A percentile compares a stretch with the other conserved stretches of the same genome.
These are phyloP conservation scores for Thinopyrum elongatum DNA, from an alignment of 176 grass and related monocot species.

Conservation along the genomic window DNA sequence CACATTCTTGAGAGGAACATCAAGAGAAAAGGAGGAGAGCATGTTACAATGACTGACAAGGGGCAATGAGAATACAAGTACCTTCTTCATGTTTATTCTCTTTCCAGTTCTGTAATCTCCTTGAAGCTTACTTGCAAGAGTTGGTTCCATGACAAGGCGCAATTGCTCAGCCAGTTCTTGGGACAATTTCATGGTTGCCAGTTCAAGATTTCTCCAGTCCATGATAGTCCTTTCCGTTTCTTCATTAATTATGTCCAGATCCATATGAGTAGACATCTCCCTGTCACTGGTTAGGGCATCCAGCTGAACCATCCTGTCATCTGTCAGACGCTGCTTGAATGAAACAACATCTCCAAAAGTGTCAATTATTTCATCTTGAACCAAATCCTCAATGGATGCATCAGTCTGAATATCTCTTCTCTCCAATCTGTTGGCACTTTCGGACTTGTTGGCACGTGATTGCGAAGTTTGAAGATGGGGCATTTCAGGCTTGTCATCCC, in stretches of 20 bases:
- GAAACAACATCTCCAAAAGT: constrained; percentile 55
- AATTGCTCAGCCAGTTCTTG: constrained; percentile 95
- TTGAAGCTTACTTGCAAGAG: constrained; percentile 96
- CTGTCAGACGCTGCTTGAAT: constrained; percentile 47
- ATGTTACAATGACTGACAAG: neutral
- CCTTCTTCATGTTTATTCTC: constrained; percentile 99
- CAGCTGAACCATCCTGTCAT: constrained; percentile 42
- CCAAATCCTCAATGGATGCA: constrained; percentile 33
- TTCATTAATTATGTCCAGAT: constrained; percentile 42
- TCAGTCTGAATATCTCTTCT: constrained; percentile 35
- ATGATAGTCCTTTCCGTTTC: constrained; percentile 41
- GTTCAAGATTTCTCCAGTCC: constrained; percentile 78
- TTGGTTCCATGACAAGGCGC: constrained; percentile 94
- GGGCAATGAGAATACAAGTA: constrained; percentile 30
- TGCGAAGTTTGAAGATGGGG: constrained; percentile 57
- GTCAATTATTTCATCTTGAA: constrained; percentile 28
- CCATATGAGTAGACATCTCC: constrained; percentile 42
- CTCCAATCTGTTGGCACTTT: constrained; percentile 45
- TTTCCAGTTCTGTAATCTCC: constrained; percentile 99
- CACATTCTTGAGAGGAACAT: neutral
- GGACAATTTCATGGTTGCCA: constrained; percentile 73
- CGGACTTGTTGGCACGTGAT: constrained; percentile 43
- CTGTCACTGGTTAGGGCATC: constrained; percentile 27
- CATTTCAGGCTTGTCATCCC: constrained; percentile 51
- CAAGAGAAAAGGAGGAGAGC: neutral